Evolutionary conservation across 2,329 filamentous ascomycete genomes (phyloP).

Genomic region (Ceratocystis ficicola): DNA sequence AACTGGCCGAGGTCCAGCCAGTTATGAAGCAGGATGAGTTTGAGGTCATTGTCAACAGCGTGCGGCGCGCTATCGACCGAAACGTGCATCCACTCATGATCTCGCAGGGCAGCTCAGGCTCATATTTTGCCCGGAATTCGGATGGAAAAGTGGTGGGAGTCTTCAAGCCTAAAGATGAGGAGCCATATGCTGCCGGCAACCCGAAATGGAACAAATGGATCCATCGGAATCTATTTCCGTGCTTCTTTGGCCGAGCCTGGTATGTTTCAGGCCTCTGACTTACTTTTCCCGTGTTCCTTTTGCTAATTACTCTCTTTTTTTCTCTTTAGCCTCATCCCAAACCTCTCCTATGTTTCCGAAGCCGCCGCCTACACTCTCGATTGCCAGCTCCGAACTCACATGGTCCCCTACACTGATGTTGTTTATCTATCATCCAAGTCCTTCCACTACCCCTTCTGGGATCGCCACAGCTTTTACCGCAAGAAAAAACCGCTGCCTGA

Average conservation of each 20-base stretch:
- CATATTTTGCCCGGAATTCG: constrained; percentile 87
- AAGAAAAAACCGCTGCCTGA: constrained; percentile 77
- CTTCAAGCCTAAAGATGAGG: constrained; percentile 98
- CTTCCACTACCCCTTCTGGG: constrained; percentile 98
- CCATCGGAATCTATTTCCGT: constrained; percentile 92
- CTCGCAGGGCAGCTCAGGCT: constrained; percentile 90
- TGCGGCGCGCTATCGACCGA: constrained; percentile 78
- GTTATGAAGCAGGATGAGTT: constrained; percentile 70
- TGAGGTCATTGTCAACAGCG: constrained; percentile 77
- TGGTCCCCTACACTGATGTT: constrained; percentile 94
- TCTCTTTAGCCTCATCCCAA: constrained; percentile 64
- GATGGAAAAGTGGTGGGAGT: constrained; percentile 93
- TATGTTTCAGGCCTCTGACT: constrained; percentile 29
- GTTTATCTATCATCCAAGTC: constrained; percentile 90
- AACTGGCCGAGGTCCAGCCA: constrained; percentile 50
- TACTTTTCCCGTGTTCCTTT: not conserved
- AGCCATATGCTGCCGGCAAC: constrained; percentile 91
- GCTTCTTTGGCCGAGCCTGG: constrained; percentile 90
- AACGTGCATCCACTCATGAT: constrained; percentile 93
- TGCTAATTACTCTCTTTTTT: constrained; percentile 23
- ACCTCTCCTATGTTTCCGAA: constrained; percentile 94
- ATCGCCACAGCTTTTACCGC: constrained; percentile 73
- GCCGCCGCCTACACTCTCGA: constrained; percentile 94
- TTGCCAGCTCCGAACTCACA: constrained; percentile 71
- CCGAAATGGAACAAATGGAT: constrained; percentile 99